These are phyloP conservation scores for Mrakia gelida DNA, from an alignment of 768 basidiomycete genomes.

Conservation along the genomic window DNA sequence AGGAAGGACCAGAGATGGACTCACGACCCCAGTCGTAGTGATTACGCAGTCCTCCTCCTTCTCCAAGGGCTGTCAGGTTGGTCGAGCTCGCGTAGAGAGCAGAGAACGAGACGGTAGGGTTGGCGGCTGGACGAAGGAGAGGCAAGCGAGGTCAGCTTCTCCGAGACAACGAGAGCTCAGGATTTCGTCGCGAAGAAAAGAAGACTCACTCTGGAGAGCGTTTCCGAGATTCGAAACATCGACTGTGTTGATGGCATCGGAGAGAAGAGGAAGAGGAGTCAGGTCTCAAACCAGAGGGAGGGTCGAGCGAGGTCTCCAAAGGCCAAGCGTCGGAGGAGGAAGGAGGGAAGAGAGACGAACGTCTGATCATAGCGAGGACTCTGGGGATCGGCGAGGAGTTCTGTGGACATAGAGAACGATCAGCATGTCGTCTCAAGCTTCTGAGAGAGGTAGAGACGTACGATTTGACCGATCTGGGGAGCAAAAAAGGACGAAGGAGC, in stretches of 20 bases:
- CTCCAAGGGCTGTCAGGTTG: slow-evolving; percentile 18
- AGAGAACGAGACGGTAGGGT: neutral
- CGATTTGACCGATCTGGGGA: slow-evolving; percentile 22
- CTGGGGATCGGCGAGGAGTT: slow-evolving; percentile 25
- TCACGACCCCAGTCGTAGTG: slow-evolving; percentile 24
- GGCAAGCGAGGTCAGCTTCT: neutral
- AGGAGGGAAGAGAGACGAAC: neutral
- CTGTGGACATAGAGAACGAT: neutral
- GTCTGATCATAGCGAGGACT: slow-evolving; percentile 12
- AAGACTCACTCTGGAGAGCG: neutral
- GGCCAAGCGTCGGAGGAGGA: neutral
- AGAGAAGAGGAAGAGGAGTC: neutral
- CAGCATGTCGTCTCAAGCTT: neutral
- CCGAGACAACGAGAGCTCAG: neutral
- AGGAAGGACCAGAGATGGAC: neutral
- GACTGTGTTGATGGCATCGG: neutral
- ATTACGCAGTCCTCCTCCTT: slow-evolving; percentile 12
- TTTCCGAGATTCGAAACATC: neutral
- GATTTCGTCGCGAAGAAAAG: neutral
- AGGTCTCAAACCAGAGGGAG: neutral
- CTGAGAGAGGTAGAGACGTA: neutral
- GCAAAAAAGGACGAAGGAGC: neutral
- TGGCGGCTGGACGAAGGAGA: neutral
- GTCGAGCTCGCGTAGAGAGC: slow-evolving; percentile 16
- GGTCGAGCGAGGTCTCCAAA: neutral